Evolutionary conservation across 345 rosid species (phyloP).

Genomic region (Noccaea caerulescens): DNA sequence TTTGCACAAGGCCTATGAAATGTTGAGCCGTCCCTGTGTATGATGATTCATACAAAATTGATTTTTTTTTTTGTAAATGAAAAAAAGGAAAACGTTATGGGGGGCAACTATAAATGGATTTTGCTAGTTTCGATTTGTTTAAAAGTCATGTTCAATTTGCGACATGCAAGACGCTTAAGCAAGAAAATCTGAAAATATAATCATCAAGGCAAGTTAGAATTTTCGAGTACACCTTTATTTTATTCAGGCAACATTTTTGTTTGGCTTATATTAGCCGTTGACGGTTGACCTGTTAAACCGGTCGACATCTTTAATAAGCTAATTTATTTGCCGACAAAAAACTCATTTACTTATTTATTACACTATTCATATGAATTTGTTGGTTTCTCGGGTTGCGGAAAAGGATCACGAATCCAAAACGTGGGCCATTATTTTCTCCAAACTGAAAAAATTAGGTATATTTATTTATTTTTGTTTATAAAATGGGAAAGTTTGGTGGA

Average conservation of each 20-base stretch:
- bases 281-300: conserved; percentile 31
- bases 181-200: too few relatives aligned
- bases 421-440: conserved; percentile 15
- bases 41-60: too few relatives aligned
- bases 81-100: background rate
- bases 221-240: background rate
- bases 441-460: background rate
- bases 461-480: background rate
- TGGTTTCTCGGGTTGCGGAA: conserved; percentile 30
- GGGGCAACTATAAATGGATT: background rate
- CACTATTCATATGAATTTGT: background rate
- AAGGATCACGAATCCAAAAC: conserved; percentile 26
- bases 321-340: background rate
- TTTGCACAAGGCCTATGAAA: too few relatives aligned
- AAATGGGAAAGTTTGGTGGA: conserved; percentile 31
- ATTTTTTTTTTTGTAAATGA: too few relatives aligned
- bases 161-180: conserved; percentile 2
- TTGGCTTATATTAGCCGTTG: too few relatives aligned
- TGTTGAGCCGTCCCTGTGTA: too few relatives aligned
- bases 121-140: background rate
- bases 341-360: background rate
- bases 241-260: conserved; percentile 15
- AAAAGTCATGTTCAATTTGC: background rate
- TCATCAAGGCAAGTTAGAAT: too few relatives aligned
- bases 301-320: conserved; percentile 13